Evolutionary conservation across 2,329 filamentous ascomycete genomes (phyloP).

Genomic region (Fusarium dlaminii): DNA sequence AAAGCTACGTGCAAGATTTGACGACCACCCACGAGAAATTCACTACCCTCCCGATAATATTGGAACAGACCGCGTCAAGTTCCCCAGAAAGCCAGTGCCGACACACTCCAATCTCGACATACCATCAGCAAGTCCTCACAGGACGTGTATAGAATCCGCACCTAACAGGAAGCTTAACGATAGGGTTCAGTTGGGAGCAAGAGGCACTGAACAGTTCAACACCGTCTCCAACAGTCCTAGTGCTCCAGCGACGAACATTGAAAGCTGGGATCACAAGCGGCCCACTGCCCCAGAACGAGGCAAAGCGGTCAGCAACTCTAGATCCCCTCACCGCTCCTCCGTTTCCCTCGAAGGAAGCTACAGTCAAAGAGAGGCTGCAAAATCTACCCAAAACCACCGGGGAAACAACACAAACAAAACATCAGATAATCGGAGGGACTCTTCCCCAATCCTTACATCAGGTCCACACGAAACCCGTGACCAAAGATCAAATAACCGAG

Average conservation of each 20-base stretch:
- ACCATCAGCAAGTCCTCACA: background rate
- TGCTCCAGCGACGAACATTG: background rate
- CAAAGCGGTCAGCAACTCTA: constrained; percentile 2
- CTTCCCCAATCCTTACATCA: constrained; percentile 13
- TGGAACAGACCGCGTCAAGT: background rate
- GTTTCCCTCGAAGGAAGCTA: background rate
- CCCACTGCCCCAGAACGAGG: constrained; percentile 1
- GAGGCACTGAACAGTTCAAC: background rate
- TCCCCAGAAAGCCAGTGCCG: constrained; percentile 15
- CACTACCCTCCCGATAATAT: background rate
- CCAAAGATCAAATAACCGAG: constrained; percentile 5
- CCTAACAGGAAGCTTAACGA: background rate
- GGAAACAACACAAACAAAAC: constrained; percentile 29
- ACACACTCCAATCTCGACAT: background rate
- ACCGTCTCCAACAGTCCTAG: background rate
- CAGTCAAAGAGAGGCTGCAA: background rate
- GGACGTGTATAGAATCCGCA: constrained; percentile 22
- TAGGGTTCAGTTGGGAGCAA: background rate
- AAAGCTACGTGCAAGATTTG: constrained; percentile 23
- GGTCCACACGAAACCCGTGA: constrained; percentile 7
- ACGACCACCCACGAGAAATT: constrained; percentile 17
- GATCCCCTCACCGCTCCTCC: constrained; percentile 1
- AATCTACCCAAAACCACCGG: constrained; percentile 4
- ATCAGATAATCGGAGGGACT: constrained; percentile 10
- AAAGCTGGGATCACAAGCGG: constrained; percentile 1